A percentile compares a stretch with the other conserved stretches of the same genome.
Evolutionary conservation across 2,329 filamentous ascomycete genomes (phyloP).

Genomic region (Xylaria sp.): DNA sequence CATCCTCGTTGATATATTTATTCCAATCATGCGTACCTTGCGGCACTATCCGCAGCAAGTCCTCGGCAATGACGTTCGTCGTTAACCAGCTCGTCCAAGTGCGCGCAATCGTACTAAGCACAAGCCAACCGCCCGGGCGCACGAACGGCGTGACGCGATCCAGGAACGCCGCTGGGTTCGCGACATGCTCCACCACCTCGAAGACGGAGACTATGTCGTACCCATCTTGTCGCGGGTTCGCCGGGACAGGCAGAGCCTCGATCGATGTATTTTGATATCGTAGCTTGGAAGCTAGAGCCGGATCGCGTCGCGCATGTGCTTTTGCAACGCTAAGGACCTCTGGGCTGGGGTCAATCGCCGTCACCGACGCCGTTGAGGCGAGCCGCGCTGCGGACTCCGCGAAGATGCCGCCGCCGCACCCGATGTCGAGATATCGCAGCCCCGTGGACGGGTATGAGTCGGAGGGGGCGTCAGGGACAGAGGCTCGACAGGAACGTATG

Average conservation of each 20-base stretch:
- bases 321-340: slow-evolving; percentile 80
- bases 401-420: slow-evolving; percentile 96
- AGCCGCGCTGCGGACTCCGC: slow-evolving; percentile 85
- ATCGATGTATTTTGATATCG: slow-evolving; percentile 81
- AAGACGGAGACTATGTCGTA: slow-evolving; percentile 90
- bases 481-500: slow-evolving; percentile 76
- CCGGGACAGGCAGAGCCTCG: slow-evolving; percentile 69
- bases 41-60: slow-evolving; percentile 87
- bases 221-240: slow-evolving; percentile 51
- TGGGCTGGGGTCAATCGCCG: slow-evolving; percentile 81
- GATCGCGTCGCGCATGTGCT: slow-evolving; percentile 79
- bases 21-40: slow-evolving; percentile 94
- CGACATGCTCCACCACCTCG: slow-evolving; percentile 95
- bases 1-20: slow-evolving; percentile 91
- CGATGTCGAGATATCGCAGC: slow-evolving; percentile 86
- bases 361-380: slow-evolving; percentile 70
- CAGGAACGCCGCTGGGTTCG: slow-evolving; percentile 78
- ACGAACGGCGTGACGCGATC: slow-evolving; percentile 78
- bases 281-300: slow-evolving; percentile 71
- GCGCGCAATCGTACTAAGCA: slow-evolving; percentile 91
- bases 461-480: slow-evolving; percentile 58
- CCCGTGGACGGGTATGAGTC: slow-evolving; percentile 49
- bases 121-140: slow-evolving; percentile 90
- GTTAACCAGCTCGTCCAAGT: slow-evolving; percentile 91
- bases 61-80: slow-evolving; percentile 92